Percentiles rank a stretch among this genome's conserved stretches.
These are phyloP conservation scores for Didymella pomorum DNA, from an alignment of 2,329 filamentous ascomycete genomes.

Conservation along the genomic window DNA sequence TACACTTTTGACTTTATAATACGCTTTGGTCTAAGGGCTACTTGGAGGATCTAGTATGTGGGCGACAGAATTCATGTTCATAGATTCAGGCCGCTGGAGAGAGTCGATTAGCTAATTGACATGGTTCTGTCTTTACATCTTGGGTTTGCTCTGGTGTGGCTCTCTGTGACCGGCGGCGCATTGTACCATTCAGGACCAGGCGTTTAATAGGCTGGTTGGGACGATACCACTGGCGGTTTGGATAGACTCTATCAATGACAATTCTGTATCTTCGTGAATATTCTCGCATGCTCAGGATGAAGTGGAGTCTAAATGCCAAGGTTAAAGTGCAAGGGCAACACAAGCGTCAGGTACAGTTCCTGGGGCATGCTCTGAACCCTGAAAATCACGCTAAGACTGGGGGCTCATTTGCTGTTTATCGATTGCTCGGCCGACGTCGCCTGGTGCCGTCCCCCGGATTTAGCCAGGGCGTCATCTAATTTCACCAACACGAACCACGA, in stretches of 20 bases:
- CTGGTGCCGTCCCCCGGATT: constrained; percentile 2
- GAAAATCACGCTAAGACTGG: constrained; percentile 1
- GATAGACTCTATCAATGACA: constrained; percentile 1
- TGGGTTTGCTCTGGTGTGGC: constrained; percentile 4
- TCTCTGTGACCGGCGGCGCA: constrained; percentile 7
- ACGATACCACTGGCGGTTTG: constrained; percentile 7
- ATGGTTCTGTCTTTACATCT: constrained; percentile 40
- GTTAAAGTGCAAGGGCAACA: background rate
- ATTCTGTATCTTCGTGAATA: background rate
- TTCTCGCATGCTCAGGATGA: background rate
- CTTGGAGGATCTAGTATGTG: constrained; percentile 47
- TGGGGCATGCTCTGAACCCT: constrained; percentile 15
- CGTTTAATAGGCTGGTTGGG: constrained; percentile 15
- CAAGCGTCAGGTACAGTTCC: constrained; percentile 10
- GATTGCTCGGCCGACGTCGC: constrained; percentile 4
- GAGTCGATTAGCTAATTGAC: constrained; percentile 45
- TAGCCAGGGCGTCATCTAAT: constrained; percentile 16
- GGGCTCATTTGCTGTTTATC: constrained; percentile 3
- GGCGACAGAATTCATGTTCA: constrained; percentile 47
- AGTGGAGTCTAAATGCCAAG: constrained; percentile 4
- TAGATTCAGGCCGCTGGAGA: constrained; percentile 37
- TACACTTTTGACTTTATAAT: constrained; percentile 44
- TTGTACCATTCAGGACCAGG: constrained; percentile 10
- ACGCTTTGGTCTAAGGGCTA: constrained; percentile 45
- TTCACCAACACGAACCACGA: constrained; percentile 12